These are phyloP conservation scores for Camellia granthamiana DNA, from an alignment of 148 eudicot genomes.

Conservation along the genomic window DNA sequence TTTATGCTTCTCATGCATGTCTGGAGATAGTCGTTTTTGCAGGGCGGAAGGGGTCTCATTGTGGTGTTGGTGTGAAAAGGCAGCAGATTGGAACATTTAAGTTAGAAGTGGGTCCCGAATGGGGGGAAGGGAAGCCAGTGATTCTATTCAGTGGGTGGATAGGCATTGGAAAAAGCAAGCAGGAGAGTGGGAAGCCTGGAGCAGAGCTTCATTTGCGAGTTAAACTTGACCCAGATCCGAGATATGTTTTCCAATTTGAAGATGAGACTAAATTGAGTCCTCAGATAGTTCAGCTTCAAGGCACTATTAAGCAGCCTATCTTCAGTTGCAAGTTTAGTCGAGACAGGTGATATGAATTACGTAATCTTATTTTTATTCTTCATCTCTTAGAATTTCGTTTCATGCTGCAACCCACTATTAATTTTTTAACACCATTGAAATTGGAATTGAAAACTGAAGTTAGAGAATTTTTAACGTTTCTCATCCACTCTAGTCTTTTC, in stretches of 20 bases:
- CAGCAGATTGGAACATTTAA: conserved; percentile 52
- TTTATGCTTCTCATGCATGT: conserved; percentile 39
- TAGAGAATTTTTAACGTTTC: neutral
- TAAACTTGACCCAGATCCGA: conserved; percentile 61
- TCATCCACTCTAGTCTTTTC: too few species aligned
- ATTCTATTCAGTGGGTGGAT: conserved; percentile 57
- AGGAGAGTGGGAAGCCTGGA: conserved; percentile 34
- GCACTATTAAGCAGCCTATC: conserved; percentile 49
- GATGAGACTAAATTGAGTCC: conserved; percentile 56
- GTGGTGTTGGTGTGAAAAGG: conserved; percentile 49
- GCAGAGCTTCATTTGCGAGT: conserved; percentile 53
- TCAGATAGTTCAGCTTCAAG: conserved; percentile 62
- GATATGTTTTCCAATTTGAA: conserved; percentile 61
- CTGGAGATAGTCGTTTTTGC: conserved; percentile 47
- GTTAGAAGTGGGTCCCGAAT: conserved; percentile 51
- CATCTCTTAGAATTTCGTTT: neutral
- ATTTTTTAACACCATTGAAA: neutral
- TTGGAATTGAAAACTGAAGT: neutral
- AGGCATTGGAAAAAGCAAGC: conserved; percentile 50
- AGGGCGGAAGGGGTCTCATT: conserved; percentile 41
- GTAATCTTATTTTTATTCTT: neutral
- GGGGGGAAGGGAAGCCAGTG: conserved; percentile 50
- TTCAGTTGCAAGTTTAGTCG: conserved; percentile 60
- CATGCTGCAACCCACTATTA: neutral
- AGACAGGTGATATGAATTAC: conserved; percentile 43